A percentile compares a stretch with the other conserved stretches of the same genome.
Conservation (phyloP, 768 basidiomycete species). For the Leccinum broughii region DNA sequence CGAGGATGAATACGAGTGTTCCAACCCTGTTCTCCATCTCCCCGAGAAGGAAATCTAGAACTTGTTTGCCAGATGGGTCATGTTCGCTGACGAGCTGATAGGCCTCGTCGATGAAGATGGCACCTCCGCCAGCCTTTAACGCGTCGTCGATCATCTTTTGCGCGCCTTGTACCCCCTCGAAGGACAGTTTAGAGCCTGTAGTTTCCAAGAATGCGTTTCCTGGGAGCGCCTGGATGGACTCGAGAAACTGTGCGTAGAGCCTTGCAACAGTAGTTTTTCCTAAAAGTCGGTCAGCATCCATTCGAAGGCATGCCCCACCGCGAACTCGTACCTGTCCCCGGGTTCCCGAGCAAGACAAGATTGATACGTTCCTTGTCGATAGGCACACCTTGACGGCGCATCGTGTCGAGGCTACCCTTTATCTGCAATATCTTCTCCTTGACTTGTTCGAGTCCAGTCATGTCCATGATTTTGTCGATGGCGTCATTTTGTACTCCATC, state of each 20-base stretch:
- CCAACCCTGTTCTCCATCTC: slow-evolving; percentile 76
- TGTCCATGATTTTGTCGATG: slow-evolving; percentile 68
- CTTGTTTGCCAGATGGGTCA: slow-evolving; percentile 36
- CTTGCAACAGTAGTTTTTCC: slow-evolving; percentile 74
- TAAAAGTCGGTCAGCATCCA: slow-evolving; percentile 21
- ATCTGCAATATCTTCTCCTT: slow-evolving; percentile 60
- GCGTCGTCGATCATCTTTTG: slow-evolving; percentile 55
- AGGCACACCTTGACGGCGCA: slow-evolving; percentile 52
- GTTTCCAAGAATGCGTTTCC: slow-evolving; percentile 60
- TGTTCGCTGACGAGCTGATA: slow-evolving; percentile 55
- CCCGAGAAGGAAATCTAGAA: slow-evolving; percentile 69
- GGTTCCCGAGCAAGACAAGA: slow-evolving; percentile 64
- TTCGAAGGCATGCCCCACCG: background rate
- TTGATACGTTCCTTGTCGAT: slow-evolving; percentile 61
- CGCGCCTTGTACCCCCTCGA: slow-evolving; percentile 54
- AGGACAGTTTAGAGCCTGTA: slow-evolving; percentile 59
- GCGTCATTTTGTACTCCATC: slow-evolving; percentile 51
- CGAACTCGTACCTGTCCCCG: slow-evolving; percentile 60
- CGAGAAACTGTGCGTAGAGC: slow-evolving; percentile 62
- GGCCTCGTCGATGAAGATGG: slow-evolving; percentile 73
- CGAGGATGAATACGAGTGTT: slow-evolving; percentile 66
- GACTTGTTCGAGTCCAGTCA: slow-evolving; percentile 69
- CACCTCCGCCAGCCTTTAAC: slow-evolving; percentile 57
- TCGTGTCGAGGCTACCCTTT: slow-evolving; percentile 56
- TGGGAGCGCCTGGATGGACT: slow-evolving; percentile 55